Base-by-base conservation (phyloP, 208 protist species). In the Phytomonas francai region DNA sequence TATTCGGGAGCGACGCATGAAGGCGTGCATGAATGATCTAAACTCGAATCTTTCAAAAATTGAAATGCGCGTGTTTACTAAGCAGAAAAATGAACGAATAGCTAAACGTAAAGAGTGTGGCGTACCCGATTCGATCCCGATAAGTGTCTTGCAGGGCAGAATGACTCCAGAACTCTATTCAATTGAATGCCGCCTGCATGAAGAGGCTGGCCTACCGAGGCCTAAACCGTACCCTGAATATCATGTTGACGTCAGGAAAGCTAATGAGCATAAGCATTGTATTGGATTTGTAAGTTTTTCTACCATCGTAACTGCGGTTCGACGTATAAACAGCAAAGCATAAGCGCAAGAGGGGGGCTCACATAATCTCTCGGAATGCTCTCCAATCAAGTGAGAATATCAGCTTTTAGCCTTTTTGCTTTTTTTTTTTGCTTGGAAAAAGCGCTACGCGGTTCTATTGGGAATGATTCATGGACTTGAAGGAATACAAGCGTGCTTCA, bases 1-100 rank as follows among this genome's bases (percentile, higher is more conserved):
- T 69, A 91, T 95, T 67, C 80, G 80, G 22, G 87, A 95, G 70
- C 78, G 90, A 31, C 85, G 87, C 25, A 95, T 95, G 90, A 90
- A 87, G 72, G 85, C 80, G 42, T 95, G 87, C 75, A 77, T 92
- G 57, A 91, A 86, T 61, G 90, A 95, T 59, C 76, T 95, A 3
- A 90, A 68, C 59, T 42, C 81, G 14, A 95, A 95, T 63, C 68
- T 93, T 2, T 78, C 84, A 16, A 93, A 92, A 76, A 87, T 95
- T 34, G 90, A 95, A 67, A 85, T 85, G 77, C 74, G 82, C 28
- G 87, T 92, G 9, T 92, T 87, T 63, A 70, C 68, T 57, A 67
- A 69, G 63, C 80, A 88, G 63, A 90, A 89, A 72, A 70, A 80
- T 29, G 71, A 75, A 29, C 71, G 79, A 30, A 80, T 85, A 19